Percentiles rank a stretch among this genome's conserved stretches.
Conservation (phyloP, 176 grass and related monocot species). For the Oryza punctata region DNA sequence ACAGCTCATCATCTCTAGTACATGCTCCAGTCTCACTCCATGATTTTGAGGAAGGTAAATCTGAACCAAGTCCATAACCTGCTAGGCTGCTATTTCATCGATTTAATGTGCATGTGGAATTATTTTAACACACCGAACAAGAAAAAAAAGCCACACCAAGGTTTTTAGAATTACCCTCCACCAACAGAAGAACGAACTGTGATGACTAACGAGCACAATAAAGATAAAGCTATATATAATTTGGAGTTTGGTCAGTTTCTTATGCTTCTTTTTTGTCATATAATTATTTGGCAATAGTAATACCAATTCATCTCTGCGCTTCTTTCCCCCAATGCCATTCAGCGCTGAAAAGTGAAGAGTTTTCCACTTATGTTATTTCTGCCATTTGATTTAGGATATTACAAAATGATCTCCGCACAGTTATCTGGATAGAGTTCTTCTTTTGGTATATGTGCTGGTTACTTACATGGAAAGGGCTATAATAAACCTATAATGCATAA, state of each 20-base stretch:
- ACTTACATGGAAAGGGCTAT: not conserved
- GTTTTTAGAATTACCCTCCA: not conserved
- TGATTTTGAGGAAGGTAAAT: slow-evolving; percentile 57
- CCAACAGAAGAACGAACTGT: not conserved
- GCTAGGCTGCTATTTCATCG: not conserved
- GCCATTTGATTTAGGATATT: not conserved
- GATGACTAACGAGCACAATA: not conserved
- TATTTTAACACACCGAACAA: slow-evolving; percentile 5
- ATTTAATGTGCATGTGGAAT: not conserved
- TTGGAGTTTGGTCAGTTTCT: slow-evolving; percentile 6
- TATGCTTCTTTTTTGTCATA: not conserved
- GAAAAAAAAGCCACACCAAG: not conserved
- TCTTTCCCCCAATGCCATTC: not conserved
- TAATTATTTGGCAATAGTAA: slow-evolving; percentile 20
- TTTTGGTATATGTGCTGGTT: not conserved
- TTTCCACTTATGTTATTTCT: slow-evolving; percentile 14
- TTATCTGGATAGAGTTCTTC: not conserved
- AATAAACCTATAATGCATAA: not conserved
- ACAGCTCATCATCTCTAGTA: slow-evolving; percentile 48
- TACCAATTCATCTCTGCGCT: not conserved
- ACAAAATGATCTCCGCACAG: not conserved
- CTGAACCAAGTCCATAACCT: slow-evolving; percentile 5
- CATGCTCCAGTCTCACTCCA: slow-evolving; percentile 37
- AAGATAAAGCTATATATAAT: slow-evolving; percentile 2
- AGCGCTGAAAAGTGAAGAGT: slow-evolving; percentile 7